Conservation (phyloP, 345 rosid species). For the Ceriops tagal region DNA sequence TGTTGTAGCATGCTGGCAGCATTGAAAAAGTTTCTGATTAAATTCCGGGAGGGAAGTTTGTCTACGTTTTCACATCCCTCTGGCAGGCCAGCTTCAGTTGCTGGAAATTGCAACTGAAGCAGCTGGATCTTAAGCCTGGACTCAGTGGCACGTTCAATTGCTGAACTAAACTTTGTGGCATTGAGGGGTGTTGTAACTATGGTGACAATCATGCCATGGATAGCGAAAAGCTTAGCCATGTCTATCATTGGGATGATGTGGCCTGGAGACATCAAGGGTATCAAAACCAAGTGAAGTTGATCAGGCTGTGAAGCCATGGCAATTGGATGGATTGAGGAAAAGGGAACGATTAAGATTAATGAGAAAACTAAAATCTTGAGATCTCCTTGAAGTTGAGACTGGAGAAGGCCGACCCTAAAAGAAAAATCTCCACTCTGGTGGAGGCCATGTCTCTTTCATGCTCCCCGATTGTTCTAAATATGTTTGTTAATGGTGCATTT, state of each 20-base stretch:
- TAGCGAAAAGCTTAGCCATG: conserved; percentile 18
- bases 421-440: no score
- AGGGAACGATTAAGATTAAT: not conserved
- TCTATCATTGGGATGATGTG: conserved; percentile 23
- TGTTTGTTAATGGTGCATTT: no score
- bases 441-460: no score
- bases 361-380: no score
- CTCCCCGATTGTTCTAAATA: no score
- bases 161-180: conserved; percentile 12
- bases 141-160: conserved; percentile 1
- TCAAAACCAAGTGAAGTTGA: conserved; percentile 18
- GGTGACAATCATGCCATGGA: conserved; percentile 14
- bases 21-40: conserved; percentile 18
- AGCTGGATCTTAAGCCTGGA: conserved; percentile 14
- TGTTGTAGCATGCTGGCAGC: conserved; percentile 18
- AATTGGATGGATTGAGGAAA: not conserved
- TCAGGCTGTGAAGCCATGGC: conserved; percentile 12
- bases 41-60: conserved; percentile 11
- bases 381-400: no score
- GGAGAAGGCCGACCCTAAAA: no score
- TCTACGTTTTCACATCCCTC: conserved; percentile 19
- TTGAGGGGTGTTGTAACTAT: conserved; percentile 17
- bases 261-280: conserved; percentile 23
- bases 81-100: conserved; percentile 9
- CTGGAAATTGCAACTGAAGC: conserved; percentile 17